Evolutionary conservation across 2,329 filamentous ascomycete genomes (phyloP), one percentile per base, ranked within the genome.

Genomic region (Claviceps maximensis): DNA sequence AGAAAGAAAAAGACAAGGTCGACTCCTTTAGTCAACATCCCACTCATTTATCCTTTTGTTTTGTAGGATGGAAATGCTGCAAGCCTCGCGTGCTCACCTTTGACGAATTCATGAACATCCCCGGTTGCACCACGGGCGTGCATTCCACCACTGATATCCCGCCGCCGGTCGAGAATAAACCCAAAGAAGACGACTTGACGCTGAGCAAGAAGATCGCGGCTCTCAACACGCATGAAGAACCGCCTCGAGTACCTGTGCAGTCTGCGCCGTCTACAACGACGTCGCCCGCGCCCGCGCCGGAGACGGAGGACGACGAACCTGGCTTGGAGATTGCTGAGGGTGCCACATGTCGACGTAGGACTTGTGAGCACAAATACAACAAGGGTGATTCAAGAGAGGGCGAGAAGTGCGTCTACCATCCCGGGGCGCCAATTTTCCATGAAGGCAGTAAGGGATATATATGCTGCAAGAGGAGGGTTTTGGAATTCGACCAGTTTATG

Each of bases 401-500:
- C 1, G 90, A 96, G 73, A 76, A 80, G 56, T 98, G 93, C 66
- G 77, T 87, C 47, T 84, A 95, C 64, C 93, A 98, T 69, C 90
- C 93, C 0, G 93, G 93, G 4, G 81, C 79, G 23, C 88, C 93
- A 25, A 84, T 98, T 59, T 98, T 98, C 72, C 93, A 98, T 68
- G 93, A 98, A 73, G 93, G 93, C 38, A 95, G 88, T 72, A 98
- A 98, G 74, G 93, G 93, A 1, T 98, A 93, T 77, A 89, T 83
- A 55, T 98, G 93, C 75, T 98, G 93, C 73, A 97, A 97, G 79
- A 78, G 89, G 62, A 80, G 89, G 40, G 93, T 98, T 54, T 73
- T 98, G 55, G 93, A 98, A 66, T 98, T 98, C 69, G 90, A 98
- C 67, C 86, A 97, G 69, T 98, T 98, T 71, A 83, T 98, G 83